phyloP scores from a whole-genome alignment of 2,329 filamentous ascomycete genomes.

The Hansfordia pulvinata region DNA sequence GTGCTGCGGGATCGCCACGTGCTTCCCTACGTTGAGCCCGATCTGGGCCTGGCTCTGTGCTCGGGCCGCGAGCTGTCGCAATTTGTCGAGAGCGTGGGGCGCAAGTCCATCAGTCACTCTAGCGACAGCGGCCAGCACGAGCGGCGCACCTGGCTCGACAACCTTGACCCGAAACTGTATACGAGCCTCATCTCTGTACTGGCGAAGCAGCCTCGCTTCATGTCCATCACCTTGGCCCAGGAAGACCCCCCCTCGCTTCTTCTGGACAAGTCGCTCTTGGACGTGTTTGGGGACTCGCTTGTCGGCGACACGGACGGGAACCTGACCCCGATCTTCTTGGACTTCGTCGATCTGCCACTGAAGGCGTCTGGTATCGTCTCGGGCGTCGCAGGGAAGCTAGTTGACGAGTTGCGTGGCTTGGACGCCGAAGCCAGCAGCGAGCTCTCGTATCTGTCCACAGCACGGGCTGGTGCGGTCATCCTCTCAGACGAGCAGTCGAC shows the following conservation, averaged over 20 bases:
- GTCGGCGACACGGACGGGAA: constrained; percentile 61
- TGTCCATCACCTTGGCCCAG: constrained; percentile 60
- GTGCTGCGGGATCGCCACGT: constrained; percentile 71
- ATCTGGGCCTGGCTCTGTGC: constrained; percentile 67
- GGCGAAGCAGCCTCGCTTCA: constrained; percentile 50
- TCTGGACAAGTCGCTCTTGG: constrained; percentile 53
- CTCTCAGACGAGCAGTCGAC: constrained; percentile 60
- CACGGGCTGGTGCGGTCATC: constrained; percentile 79
- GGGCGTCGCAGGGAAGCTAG: constrained; percentile 73
- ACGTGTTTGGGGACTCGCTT: constrained; percentile 57
- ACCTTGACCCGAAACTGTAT: constrained; percentile 50
- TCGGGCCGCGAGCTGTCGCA: constrained; percentile 46
- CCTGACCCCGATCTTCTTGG: constrained; percentile 76
- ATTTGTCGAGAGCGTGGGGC: constrained; percentile 21
- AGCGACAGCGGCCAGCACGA: constrained; percentile 3
- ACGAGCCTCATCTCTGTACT: constrained; percentile 48
- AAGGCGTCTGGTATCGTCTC: constrained; percentile 93
- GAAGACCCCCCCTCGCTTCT: constrained; percentile 63
- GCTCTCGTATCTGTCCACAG: constrained; percentile 83
- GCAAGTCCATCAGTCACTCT: constrained; percentile 19
- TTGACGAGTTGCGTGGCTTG: constrained; percentile 50
- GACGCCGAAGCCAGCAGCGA: constrained; percentile 42
- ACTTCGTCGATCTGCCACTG: constrained; percentile 65
- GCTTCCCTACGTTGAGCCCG: constrained; percentile 53
- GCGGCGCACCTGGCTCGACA: constrained; percentile 38